Evolutionary conservation across 2,329 filamentous ascomycete genomes (phyloP).

Genomic region (Fusarium odoratissimum): DNA sequence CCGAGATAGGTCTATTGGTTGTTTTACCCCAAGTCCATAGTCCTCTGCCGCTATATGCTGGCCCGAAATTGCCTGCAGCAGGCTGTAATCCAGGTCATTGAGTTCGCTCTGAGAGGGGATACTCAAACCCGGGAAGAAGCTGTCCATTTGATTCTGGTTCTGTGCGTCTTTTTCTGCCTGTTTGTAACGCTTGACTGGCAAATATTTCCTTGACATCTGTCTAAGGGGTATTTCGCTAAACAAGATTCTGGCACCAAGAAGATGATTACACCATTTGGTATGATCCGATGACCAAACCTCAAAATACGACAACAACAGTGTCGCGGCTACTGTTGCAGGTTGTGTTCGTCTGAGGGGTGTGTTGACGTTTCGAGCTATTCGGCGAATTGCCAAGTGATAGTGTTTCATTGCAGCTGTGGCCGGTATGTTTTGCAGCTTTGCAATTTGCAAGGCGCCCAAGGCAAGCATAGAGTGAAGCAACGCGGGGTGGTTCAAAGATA

Average conservation of each 20-base stretch:
- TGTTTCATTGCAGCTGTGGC: constrained; percentile 88
- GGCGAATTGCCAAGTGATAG: constrained; percentile 85
- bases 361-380: constrained; percentile 80
- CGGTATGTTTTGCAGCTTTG: constrained; percentile 79
- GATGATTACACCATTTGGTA: constrained; percentile 93
- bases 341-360: constrained; percentile 76
- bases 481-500: constrained; percentile 86
- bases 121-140: constrained; percentile 42
- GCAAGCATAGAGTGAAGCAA: constrained; percentile 92
- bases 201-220: constrained; percentile 76
- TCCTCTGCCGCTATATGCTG: constrained; percentile 52
- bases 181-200: constrained; percentile 66
- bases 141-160: constrained; percentile 50
- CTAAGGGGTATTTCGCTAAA: constrained; percentile 84
- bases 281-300: constrained; percentile 96
- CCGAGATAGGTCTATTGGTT: constrained; percentile 41
- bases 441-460: constrained; percentile 86
- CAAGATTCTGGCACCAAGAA: constrained; percentile 85
- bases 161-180: constrained; percentile 50
- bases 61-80: constrained; percentile 58
- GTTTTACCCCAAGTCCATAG: constrained; percentile 50
- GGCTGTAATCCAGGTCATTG: constrained; percentile 55
- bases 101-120: constrained; percentile 40
- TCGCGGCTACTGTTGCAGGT: constrained; percentile 87
- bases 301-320: constrained; percentile 87